Evolutionary conservation across 2,329 filamentous ascomycete genomes (phyloP), one percentile per base, ranked within the genome.

Genomic region (Elsinoe ampelina): DNA sequence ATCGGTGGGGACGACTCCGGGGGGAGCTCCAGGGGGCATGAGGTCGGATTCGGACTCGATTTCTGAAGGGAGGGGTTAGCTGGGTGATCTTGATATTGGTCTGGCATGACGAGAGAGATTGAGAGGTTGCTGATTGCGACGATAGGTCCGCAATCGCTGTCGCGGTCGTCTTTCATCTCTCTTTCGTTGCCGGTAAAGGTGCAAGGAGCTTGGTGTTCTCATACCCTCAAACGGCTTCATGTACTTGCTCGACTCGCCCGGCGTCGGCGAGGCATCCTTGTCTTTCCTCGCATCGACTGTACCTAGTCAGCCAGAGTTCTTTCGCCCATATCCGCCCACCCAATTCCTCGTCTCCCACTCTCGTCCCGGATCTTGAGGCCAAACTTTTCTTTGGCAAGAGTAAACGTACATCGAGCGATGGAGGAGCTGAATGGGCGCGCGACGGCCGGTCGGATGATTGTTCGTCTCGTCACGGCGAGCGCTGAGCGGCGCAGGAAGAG

Each of bases 1-100:
- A 75, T 98, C 93, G 76, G 89, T 95, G 64, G 93, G 89, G 64
- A 98, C 79, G 72, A 86, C 87, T 71, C 93, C 92, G 63, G 84
- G 77, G 66, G 81, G 74, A 67, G 87, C 90, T 78, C 93, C 93
- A 34, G 89, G 87, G 62, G 86, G 82, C 63, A 95, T 65, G 59
- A 98, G 87, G 74, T 98, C 93, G n/a, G 83, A 80, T 64, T 86
- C 81, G 63, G 71, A 75, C 77, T 86, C 86, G 77, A 98, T 82
- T 67, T 97, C 93, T 98, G 73, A 65, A 64, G n/a, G 19, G 5
- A 11, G 17, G 10, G 26, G 26, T 51, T n/a, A 36, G 26, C 7
- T n/a, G 26, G 38, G 13, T 35, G 17, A 7, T 17, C 8, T 32
- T 20, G 19, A 15, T 35, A 11, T 3, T 2, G 10, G 12, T 34